A percentile compares a stretch with the other conserved stretches of the same genome.
Conservation (phyloP, 148 eudicot species). For the Dysphania ambrosioides region DNA sequence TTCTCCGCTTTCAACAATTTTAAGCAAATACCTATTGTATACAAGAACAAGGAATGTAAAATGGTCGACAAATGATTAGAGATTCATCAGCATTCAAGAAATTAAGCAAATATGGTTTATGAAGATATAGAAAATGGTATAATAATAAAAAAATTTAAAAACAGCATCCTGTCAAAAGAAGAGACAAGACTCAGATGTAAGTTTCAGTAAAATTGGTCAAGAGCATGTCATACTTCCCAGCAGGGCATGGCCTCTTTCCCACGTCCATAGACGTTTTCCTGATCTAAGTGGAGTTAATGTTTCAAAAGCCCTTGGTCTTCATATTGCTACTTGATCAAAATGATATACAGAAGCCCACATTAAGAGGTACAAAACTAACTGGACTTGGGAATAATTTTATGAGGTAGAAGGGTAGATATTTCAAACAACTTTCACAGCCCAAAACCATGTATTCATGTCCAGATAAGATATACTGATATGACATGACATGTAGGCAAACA, state of each 20-base stretch:
- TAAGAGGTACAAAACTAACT: too few relatives aligned
- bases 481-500: not conserved
- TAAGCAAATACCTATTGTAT: slow-evolving; percentile 63
- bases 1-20: slow-evolving; percentile 68
- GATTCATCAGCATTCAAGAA: not conserved
- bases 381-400: not conserved
- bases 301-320: not conserved
- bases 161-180: too few relatives aligned
- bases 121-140: not conserved
- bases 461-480: not conserved
- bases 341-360: not conserved
- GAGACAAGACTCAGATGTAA: not conserved
- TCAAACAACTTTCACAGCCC: not conserved
- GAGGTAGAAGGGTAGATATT: too few relatives aligned
- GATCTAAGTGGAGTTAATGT: not conserved
- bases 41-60: not conserved
- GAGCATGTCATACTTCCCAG: not conserved
- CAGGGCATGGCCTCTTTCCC: too few relatives aligned
- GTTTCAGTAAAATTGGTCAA: not conserved
- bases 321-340: not conserved
- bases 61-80: not conserved
- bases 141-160: too few relatives aligned
- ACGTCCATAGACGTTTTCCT: not conserved
- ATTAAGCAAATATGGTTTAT: not conserved
- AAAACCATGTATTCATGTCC: not conserved